Evolutionary conservation across 1,139 yeast genomes (phyloP).

Genomic region (Geotrichum europaeum): DNA sequence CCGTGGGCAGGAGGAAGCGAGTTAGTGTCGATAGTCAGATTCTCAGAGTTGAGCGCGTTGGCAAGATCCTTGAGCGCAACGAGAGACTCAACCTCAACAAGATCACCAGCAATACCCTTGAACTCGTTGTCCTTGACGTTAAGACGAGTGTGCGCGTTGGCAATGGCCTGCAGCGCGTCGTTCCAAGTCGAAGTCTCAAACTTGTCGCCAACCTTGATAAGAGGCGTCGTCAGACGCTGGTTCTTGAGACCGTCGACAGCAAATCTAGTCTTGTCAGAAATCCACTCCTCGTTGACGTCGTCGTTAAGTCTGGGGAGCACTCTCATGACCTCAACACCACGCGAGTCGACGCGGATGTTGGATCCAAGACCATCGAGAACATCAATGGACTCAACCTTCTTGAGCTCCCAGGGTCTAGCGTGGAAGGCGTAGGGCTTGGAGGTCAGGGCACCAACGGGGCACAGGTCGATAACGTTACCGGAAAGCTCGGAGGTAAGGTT

Average conservation of each 20-base stretch:
- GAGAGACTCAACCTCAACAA: slow-evolving; percentile 76
- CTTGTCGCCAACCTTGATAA: slow-evolving; percentile 62
- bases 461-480: slow-evolving; percentile 81
- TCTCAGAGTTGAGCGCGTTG: slow-evolving; percentile 74
- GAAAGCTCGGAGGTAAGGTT: slow-evolving; percentile 80
- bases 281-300: slow-evolving; percentile 88
- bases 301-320: slow-evolving; percentile 82
- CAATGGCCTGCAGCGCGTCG: slow-evolving; percentile 68
- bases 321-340: slow-evolving; percentile 86
- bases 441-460: slow-evolving; percentile 91
- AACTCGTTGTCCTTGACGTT: slow-evolving; percentile 65
- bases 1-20: slow-evolving; percentile 60
- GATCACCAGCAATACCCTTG: slow-evolving; percentile 77
- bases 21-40: slow-evolving; percentile 65
- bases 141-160: slow-evolving; percentile 53
- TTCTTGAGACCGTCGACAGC: slow-evolving; percentile 83
- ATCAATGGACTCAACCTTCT: slow-evolving; percentile 82
- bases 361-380: slow-evolving; percentile 82
- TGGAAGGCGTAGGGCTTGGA: slow-evolving; percentile 86
- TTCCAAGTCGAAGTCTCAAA: slow-evolving; percentile 84
- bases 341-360: slow-evolving; percentile 74
- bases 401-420: slow-evolving; percentile 92
- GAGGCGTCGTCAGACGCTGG: slow-evolving; percentile 79
- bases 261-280: slow-evolving; percentile 79
- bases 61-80: slow-evolving; percentile 75